These are phyloP conservation scores for Geranium brycei DNA, from an alignment of 345 rosid species.

Conservation along the genomic window DNA sequence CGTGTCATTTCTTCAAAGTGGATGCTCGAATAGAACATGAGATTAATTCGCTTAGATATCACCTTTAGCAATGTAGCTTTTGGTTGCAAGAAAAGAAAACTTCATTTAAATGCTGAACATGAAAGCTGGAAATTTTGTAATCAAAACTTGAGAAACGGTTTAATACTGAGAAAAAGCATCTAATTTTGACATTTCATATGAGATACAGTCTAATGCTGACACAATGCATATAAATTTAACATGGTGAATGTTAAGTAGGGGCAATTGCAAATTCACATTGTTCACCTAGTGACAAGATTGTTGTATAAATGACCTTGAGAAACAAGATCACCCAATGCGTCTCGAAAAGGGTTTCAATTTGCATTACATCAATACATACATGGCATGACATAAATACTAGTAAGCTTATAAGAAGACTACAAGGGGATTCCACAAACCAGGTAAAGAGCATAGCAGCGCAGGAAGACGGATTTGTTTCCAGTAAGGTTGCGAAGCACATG, in stretches of 20 bases:
- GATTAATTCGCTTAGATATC: no score
- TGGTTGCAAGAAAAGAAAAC: no score
- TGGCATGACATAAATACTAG: not conserved
- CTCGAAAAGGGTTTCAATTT: not conserved
- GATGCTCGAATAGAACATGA: no score
- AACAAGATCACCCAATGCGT: not conserved
- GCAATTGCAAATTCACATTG: not conserved
- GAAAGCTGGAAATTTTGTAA: not conserved
- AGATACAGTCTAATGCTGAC: no score
- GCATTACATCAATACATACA: not conserved
- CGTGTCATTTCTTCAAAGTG: not conserved
- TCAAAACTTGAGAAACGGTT: not conserved
- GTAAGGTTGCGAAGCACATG: constrained; percentile 71
- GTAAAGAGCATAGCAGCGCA: constrained; percentile 83
- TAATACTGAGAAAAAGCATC: no score
- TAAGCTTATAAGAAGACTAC: constrained; percentile 3
- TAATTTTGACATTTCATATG: no score
- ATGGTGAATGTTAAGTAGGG: no score
- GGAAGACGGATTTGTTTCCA: constrained; percentile 69
- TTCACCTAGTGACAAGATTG: not conserved
- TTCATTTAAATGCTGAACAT: not conserved
- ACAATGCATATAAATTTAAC: no score
- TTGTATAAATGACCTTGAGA: not conserved
- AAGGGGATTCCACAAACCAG: constrained; percentile 38
- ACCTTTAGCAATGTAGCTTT: no score